Evolutionary conservation across 2,329 filamentous ascomycete genomes (phyloP).

Genomic region (Neurospora sp.): DNA sequence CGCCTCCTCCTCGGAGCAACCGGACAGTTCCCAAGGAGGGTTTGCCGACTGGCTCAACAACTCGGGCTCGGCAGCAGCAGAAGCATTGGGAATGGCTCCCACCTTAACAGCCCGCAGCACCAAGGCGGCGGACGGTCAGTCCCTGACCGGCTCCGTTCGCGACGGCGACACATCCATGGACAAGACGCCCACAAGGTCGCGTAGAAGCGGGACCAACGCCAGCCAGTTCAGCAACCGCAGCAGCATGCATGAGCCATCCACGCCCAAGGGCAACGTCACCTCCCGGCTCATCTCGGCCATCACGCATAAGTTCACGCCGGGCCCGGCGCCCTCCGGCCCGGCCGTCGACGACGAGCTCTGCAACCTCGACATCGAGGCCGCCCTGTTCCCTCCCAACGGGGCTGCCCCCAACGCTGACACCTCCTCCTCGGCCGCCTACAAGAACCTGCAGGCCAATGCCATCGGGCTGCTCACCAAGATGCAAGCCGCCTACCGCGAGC

Average conservation of each 20-base stretch:
- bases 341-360: slow-evolving; percentile 42
- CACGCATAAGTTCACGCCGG: slow-evolving; percentile 27
- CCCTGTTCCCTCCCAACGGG: slow-evolving; percentile 36
- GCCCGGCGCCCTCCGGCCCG: slow-evolving; percentile 15
- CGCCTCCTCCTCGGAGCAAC: slow-evolving; percentile 18
- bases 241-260: slow-evolving; percentile 20
- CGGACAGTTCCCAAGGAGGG: slow-evolving; percentile 19
- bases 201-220: slow-evolving; percentile 19
- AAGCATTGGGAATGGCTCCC: slow-evolving; percentile 14
- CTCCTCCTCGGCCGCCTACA: slow-evolving; percentile 50
- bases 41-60: slow-evolving; percentile 25
- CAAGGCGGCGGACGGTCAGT: slow-evolving; percentile 8
- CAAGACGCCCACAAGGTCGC: slow-evolving; percentile 23
- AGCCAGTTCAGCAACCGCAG: slow-evolving; percentile 16
- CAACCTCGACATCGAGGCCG: slow-evolving; percentile 43
- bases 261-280: slow-evolving; percentile 25
- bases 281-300: slow-evolving; percentile 35
- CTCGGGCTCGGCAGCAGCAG: slow-evolving; percentile 17
- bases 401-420: slow-evolving; percentile 24
- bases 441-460: slow-evolving; percentile 51
- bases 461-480: slow-evolving; percentile 44
- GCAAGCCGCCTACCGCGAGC: slow-evolving; percentile 48
- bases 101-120: slow-evolving; percentile 6
- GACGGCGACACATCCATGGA: slow-evolving; percentile 19
- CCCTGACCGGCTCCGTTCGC: background rate